A percentile compares a stretch with the other conserved stretches of the same genome.
Conservation (phyloP, 805 yeast genomes). For the Hermanozyma aechmeae region DNA sequence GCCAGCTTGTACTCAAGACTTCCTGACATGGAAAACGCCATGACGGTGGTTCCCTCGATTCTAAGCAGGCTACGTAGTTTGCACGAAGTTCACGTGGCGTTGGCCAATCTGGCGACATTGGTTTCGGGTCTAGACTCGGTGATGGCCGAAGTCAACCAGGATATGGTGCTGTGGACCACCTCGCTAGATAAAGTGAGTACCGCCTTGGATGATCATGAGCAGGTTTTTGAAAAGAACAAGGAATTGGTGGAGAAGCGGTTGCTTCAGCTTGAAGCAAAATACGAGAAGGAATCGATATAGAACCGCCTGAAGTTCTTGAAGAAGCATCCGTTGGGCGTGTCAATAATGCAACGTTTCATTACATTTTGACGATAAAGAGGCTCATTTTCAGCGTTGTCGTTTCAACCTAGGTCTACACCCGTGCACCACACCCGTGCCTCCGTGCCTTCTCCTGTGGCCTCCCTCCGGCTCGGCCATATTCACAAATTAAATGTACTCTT, state of each 20-base stretch:
- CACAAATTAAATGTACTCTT: background rate
- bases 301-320: no score
- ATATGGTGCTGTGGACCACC: constrained; percentile 21
- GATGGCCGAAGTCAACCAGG: constrained; percentile 15
- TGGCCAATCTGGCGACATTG: constrained; percentile 17
- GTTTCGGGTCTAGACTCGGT: constrained; percentile 18
- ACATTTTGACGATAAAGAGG: no score
- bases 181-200: constrained; percentile 13
- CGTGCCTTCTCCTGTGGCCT: constrained; percentile 1
- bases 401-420: background rate
- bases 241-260: constrained; percentile 6
- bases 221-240: constrained; percentile 15
- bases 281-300: background rate
- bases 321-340: no score
- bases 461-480: background rate
- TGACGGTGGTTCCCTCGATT: constrained; percentile 15
- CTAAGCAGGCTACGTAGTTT: constrained; percentile 21
- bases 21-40: constrained; percentile 16
- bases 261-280: constrained; percentile 3
- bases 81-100: constrained; percentile 22
- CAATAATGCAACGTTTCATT: no score
- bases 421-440: constrained; percentile 2
- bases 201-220: constrained; percentile 15
- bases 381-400: no score
- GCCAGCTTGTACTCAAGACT: constrained; percentile 16